These are phyloP conservation scores for Acacia pycnantha DNA, from an alignment of 331 rosid genomes.

Conservation along the genomic window DNA sequence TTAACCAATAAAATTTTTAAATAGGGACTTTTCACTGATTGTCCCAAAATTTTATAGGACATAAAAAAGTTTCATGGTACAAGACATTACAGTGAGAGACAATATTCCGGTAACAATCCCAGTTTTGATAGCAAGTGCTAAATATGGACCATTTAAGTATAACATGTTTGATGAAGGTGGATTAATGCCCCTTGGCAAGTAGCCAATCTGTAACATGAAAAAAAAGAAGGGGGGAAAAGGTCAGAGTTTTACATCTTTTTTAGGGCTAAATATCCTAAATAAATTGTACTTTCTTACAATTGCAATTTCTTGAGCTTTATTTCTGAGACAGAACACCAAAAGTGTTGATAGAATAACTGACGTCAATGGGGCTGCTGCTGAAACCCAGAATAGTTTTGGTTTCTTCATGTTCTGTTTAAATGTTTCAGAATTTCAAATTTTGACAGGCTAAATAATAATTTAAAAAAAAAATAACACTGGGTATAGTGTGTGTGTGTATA, in stretches of 20 bases:
- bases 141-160: slow-evolving; percentile 56
- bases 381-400: slow-evolving; percentile 86
- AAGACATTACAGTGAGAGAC: slow-evolving; percentile 70
- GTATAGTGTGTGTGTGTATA: not conserved
- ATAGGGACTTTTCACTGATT: not conserved
- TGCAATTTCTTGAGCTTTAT: slow-evolving; percentile 63
- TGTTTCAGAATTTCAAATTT: slow-evolving; percentile 5
- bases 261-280: not conserved
- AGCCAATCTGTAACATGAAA: slow-evolving; percentile 59
- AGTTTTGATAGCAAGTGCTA: slow-evolving; percentile 81
- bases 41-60: not conserved
- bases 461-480: not conserved
- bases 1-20: too few species aligned
- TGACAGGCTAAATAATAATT: not conserved
- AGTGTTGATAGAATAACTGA: slow-evolving; percentile 88
- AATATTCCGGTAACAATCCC: slow-evolving; percentile 85
- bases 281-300: slow-evolving; percentile 47
- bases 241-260: not conserved
- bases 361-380: slow-evolving; percentile 94
- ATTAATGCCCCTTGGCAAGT: slow-evolving; percentile 78
- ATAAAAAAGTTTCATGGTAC: not conserved
- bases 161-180: slow-evolving; percentile 90
- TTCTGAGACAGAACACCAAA: slow-evolving; percentile 57
- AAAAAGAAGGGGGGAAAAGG: not conserved
- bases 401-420: slow-evolving; percentile 71